Base-by-base conservation (phyloP, 2,329 filamentous ascomycete genomes). In the Cladobotryum protrusum region DNA sequence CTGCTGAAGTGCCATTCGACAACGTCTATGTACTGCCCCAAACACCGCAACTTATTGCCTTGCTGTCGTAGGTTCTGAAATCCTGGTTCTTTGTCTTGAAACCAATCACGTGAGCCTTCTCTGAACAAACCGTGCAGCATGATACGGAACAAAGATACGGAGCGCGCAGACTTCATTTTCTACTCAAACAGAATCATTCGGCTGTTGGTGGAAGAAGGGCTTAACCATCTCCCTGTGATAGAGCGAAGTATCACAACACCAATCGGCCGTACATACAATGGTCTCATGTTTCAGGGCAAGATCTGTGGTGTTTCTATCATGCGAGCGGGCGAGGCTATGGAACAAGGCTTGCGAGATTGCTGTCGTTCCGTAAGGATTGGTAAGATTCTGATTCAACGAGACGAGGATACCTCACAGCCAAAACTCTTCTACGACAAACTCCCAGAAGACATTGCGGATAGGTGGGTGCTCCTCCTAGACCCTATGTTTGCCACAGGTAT, bases 301-400 rank as follows among this genome's bases (percentile, higher is more conserved):
- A 99, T 99, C 60, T 99, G 93, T 64, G 93, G 93, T 48, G 93
- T 99, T 14, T 95, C 89, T 6, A 99, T 99, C 61, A 97, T 99
- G 93, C 83, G 93, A 56, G 93, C 93, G 12, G 93, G 93, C 46
- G 93, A 99, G 72, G 89, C 92, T 52, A 99, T 99, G 93, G 93
- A 99, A 72, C 90, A 97, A 70, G 93, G 92, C 2, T 74, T 99
- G 54, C 81, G 93, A 53, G 92, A 99, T 70, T 99, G 93, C 72
- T 99, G 93, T 72, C 86, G 93, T 47, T 95, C 89, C n/a, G 93
- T 99, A 44, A 81, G 93, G 55, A 99, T 99, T 63, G 93, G 93
- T 57, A 99, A 99, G 77, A 99, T 99, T 56, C 75, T 99, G 60
- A 99, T 99, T 63, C 93, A 99, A 72, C 78, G 93, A 50, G 93